phyloP scores from a whole-genome alignment of 2,329 filamentous ascomycete genomes.

The Arthrobotrys sinensis region DNA sequence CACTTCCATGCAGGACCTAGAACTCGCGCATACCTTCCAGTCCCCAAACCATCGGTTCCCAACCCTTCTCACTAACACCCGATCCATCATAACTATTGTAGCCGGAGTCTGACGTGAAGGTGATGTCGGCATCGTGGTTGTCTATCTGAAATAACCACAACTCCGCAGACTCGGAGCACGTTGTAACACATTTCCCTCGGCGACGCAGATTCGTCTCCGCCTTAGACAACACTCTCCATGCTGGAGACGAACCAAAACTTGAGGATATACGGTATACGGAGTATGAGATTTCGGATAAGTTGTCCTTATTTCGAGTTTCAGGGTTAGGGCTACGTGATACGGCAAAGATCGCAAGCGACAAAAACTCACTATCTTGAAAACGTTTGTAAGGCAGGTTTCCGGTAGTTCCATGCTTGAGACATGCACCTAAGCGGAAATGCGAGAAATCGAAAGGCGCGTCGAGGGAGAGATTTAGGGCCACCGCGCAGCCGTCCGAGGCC shows the following conservation, averaged over 20 bases:
- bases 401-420: slow-evolving; percentile 61
- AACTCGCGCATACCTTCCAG: slow-evolving; percentile 39
- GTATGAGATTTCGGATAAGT: slow-evolving; percentile 59
- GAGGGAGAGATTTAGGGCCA: slow-evolving; percentile 43
- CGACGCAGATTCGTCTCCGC: slow-evolving; percentile 55
- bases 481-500: slow-evolving; percentile 59
- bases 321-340: slow-evolving; percentile 36
- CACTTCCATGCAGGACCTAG: background rate
- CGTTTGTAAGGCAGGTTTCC: slow-evolving; percentile 61
- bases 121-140: slow-evolving; percentile 44
- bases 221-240: slow-evolving; percentile 53
- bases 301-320: slow-evolving; percentile 45
- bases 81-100: slow-evolving; percentile 60
- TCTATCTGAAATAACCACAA: slow-evolving; percentile 57
- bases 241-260: slow-evolving; percentile 50
- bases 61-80: slow-evolving; percentile 47
- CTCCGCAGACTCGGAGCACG: slow-evolving; percentile 43
- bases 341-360: slow-evolving; percentile 3
- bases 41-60: slow-evolving; percentile 57
- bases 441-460: slow-evolving; percentile 46
- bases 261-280: slow-evolving; percentile 57
- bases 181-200: slow-evolving; percentile 57
- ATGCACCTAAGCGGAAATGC: slow-evolving; percentile 58
- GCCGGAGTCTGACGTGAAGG: slow-evolving; percentile 52
- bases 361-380: slow-evolving; percentile 61